phyloP scores from a whole-genome alignment of 1,284 basidiomycete genomes.

The Puccinia hordei region DNA sequence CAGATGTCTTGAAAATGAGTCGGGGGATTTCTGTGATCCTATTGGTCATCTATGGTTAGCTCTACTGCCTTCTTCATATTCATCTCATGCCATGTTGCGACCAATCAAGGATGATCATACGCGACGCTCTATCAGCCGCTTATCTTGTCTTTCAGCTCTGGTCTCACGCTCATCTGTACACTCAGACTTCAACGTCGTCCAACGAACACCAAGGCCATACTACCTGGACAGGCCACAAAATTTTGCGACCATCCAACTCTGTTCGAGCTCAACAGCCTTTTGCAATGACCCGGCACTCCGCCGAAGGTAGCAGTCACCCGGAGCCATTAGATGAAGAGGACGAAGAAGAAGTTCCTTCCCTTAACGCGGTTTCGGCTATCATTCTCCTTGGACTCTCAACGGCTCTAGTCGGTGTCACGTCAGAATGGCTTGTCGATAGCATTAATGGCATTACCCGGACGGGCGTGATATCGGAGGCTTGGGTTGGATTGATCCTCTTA shows the following conservation, averaged over 20 bases:
- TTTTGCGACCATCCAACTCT: conserved; percentile 53
- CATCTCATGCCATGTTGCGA: neutral
- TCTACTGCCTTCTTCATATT: conserved; percentile 31
- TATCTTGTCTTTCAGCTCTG: conserved; percentile 84
- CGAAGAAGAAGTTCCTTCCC: conserved; percentile 63
- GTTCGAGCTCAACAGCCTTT: conserved; percentile 36
- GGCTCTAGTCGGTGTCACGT: conserved; percentile 68
- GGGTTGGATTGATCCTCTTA: conserved; percentile 45
- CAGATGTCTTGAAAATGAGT: conserved; percentile 71
- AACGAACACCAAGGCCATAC: conserved; percentile 56
- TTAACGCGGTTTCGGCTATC: conserved; percentile 66
- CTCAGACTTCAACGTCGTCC: conserved; percentile 61
- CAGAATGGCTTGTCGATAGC: conserved; percentile 59
- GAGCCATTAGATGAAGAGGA: conserved; percentile 62
- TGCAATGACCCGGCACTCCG: neutral
- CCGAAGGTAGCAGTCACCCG: conserved; percentile 40
- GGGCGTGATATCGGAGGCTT: conserved; percentile 62
- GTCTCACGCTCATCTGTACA: conserved; percentile 75
- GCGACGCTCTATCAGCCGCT: conserved; percentile 66
- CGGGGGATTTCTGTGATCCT: conserved; percentile 80
- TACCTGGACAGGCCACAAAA: conserved; percentile 52
- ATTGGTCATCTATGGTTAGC: conserved; percentile 64
- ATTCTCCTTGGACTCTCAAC: conserved; percentile 67
- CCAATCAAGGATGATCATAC: conserved; percentile 19
- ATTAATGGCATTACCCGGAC: conserved; percentile 61